Percentiles rank a stretch among this genome's conserved stretches.
Evolutionary conservation across 2,329 filamentous ascomycete species (phyloP).

Genomic region (Colletotrichum paranaense): DNA sequence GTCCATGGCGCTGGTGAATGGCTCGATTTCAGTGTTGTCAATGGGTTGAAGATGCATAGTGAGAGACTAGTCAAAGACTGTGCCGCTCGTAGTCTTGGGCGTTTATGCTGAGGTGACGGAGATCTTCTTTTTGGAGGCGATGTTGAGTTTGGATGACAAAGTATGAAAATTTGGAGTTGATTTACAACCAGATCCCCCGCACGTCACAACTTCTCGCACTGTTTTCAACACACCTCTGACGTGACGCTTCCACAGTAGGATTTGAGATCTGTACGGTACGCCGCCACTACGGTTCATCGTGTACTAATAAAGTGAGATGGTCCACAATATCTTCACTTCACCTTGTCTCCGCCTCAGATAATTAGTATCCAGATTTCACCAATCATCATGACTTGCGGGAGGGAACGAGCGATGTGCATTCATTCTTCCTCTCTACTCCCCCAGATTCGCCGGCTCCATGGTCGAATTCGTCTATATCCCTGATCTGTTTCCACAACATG

Average conservation of each 20-base stretch:
- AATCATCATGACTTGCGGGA: not conserved
- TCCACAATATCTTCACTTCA: not conserved
- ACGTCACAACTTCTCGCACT: not conserved
- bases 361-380: no score
- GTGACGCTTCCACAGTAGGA: accelerated
- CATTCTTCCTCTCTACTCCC: no score
- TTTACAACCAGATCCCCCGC: conserved; percentile 32
- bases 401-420: not conserved
- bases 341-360: not conserved
- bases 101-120: conserved; percentile 4
- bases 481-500: no score
- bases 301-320: not conserved
- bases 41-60: conserved; percentile 37
- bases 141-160: not conserved
- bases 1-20: conserved; percentile 34
- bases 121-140: not conserved
- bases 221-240: not conserved
- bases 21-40: conserved; percentile 36
- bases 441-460: no score
- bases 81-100: not conserved
- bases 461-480: no score
- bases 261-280: not conserved
- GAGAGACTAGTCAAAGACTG: not conserved
- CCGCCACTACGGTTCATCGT: not conserved
- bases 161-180: conserved; percentile 22